Conservation (phyloP, 805 yeast genomes). For the Pichia rugopelliculosa region DNA sequence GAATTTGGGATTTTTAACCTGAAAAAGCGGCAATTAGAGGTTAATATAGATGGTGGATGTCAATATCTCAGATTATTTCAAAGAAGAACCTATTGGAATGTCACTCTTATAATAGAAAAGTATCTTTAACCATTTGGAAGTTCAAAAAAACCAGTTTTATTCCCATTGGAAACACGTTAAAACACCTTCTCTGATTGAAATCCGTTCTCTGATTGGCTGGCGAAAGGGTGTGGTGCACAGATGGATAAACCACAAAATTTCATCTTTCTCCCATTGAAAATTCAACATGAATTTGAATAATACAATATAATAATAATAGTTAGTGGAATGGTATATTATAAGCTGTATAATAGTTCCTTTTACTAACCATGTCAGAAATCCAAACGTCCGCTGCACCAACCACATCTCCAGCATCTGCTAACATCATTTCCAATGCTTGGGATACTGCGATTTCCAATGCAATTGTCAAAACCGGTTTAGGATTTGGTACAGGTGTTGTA, state of each 20-base stretch:
- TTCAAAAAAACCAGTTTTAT: too few species aligned
- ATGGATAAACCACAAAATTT: background rate
- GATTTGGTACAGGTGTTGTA: conserved; percentile 93
- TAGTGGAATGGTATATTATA: too few species aligned
- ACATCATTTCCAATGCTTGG: conserved; percentile 47
- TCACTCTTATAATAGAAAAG: too few species aligned
- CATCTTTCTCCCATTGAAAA: background rate
- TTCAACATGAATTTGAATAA: background rate
- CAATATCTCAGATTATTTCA: too few species aligned
- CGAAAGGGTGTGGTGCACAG: background rate
- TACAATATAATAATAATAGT: too few species aligned
- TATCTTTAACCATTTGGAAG: too few species aligned
- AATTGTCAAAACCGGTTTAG: conserved; percentile 90
- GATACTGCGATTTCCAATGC: conserved; percentile 93
- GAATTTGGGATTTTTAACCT: too few species aligned
- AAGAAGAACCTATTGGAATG: too few species aligned
- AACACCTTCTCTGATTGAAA: background rate
- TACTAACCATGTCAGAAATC: background rate
- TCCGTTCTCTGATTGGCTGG: background rate
- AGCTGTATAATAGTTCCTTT: background rate
- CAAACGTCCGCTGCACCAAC: conserved; percentile 10
- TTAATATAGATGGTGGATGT: too few species aligned
- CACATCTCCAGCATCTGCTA: conserved; percentile 20
- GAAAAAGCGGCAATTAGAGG: too few species aligned
- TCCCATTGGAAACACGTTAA: background rate